Percentiles rank a stretch among this genome's conserved stretches.
Conservation (phyloP, 2,329 filamentous ascomycete species). For the Bipolaris sorokiniana region DNA sequence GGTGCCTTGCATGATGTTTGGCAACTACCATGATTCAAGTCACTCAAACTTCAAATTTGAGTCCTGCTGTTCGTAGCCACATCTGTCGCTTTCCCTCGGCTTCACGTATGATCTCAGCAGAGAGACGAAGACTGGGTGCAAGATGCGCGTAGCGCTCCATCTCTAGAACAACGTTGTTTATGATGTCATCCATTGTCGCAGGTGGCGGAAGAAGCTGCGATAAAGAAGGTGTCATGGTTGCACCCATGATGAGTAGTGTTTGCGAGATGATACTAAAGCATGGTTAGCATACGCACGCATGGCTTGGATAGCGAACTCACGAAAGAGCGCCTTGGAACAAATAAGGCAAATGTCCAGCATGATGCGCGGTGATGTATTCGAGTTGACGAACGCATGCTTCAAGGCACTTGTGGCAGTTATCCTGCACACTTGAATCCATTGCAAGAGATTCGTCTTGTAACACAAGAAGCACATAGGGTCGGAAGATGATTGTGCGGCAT, state of each 20-base stretch:
- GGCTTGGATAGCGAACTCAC: conserved; percentile 35
- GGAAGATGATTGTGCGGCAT: conserved; percentile 84
- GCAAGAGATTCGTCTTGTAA: conserved; percentile 77
- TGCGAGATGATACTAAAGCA: conserved; percentile 76
- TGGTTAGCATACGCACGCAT: conserved; percentile 16
- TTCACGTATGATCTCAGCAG: conserved; percentile 81
- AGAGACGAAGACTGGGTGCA: conserved; percentile 75
- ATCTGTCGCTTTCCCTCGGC: conserved; percentile 72
- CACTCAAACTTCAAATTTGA: conserved; percentile 46
- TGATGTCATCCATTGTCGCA: conserved; percentile 72
- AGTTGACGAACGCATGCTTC: conserved; percentile 81
- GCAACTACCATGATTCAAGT: background rate
- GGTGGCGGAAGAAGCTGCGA: conserved; percentile 66
- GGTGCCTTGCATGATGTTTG: background rate
- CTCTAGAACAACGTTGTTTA: conserved; percentile 77
- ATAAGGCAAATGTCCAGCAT: conserved; percentile 83
- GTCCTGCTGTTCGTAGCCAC: conserved; percentile 55
- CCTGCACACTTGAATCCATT: conserved; percentile 73
- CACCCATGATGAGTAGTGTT: conserved; percentile 81
- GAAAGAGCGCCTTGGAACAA: conserved; percentile 80
- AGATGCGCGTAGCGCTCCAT: conserved; percentile 76
- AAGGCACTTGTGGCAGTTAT: conserved; percentile 80
- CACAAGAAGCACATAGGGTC: conserved; percentile 81
- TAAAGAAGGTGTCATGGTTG: conserved; percentile 78
- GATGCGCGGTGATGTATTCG: conserved; percentile 78